phyloP scores from a whole-genome alignment of 1,139 yeast species.

The Hyphopichia burtonii region DNA sequence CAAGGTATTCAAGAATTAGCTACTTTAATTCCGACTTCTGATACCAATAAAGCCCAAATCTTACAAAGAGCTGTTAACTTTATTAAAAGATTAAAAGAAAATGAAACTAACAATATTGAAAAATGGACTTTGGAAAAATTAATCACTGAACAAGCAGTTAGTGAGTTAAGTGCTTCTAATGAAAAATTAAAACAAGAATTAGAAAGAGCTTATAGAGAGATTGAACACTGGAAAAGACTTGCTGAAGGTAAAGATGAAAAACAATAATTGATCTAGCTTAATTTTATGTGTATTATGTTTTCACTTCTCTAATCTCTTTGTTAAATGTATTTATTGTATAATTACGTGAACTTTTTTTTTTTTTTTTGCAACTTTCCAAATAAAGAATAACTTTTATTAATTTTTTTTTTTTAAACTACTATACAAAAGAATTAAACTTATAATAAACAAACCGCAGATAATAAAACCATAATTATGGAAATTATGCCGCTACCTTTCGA shows the following conservation, averaged over 20 bases:
- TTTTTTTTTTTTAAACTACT: neutral
- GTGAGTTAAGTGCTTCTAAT: constrained; percentile 73
- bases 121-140: constrained; percentile 93
- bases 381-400: too few relatives aligned
- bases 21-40: constrained; percentile 79
- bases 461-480: neutral
- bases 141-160: constrained; percentile 85
- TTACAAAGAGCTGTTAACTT: constrained; percentile 86
- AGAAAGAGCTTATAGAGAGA: constrained; percentile 90
- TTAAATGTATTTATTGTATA: too few relatives aligned
- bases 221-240: constrained; percentile 71
- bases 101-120: constrained; percentile 83
- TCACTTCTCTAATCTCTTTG: neutral
- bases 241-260: constrained; percentile 1
- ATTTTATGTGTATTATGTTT: neutral
- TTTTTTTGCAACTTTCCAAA: too few relatives aligned
- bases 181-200: constrained; percentile 78
- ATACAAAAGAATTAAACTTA: neutral
- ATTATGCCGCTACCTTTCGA: neutral
- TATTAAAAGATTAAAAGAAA: constrained; percentile 83
- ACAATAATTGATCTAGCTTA: neutral
- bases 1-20: constrained; percentile 85
- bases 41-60: constrained; percentile 89
- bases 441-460: neutral
- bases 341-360: too few relatives aligned